Base-by-base conservation (phyloP, 441 rosid genomes). In the Aleurites moluccanus region DNA sequence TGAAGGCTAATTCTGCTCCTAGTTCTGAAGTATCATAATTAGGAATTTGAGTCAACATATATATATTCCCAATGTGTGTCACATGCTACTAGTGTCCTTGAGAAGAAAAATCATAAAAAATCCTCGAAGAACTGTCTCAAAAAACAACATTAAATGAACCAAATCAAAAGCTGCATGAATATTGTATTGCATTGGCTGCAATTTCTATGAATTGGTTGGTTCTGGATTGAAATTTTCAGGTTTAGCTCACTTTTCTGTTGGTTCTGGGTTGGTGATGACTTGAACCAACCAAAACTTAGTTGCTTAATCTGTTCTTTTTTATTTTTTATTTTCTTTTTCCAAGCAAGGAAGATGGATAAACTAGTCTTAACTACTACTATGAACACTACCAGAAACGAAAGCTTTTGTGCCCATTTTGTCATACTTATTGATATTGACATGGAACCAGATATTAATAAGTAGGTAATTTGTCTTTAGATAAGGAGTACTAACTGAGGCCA, bases 241-340 rank as follows among this genome's bases (percentile, higher is more conserved):
- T 3, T 64, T 64, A 52, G 52, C 52, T 30, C 53, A 4, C 53
- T 21, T 10, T 35, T 63, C 13, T 33, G 18, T 9, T 64, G 28
- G 50, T 15, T 67, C 30, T 40, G 52, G 8, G 4, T 65, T 42
- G 28, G 2, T 0, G 18, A 44, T 4, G 16, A 65, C 50, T n/a
- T 38, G 52, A 40, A 47, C 3, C 9, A 15, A 47, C 8, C 70
- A 1, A 45, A 7, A 28, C 21, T 49, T 23, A 67, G 38, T 47
- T 15, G 70, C 23, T 30, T 30, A 33, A 16, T 14, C 1, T 33
- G 23, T 16, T 16, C n/a, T n/a, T 62, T 62, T 33, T 61, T 4
- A 60, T 18, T 27, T 60, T 60, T 59, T 59, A 59, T n/a, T n/a
- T n/a, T n/a, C n/a, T n/a, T n/a, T 60, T 59, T 59, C 25, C 25